phyloP scores from a whole-genome alignment of 2,329 filamentous ascomycete species.

The Penicillium fuscoglaucum region DNA sequence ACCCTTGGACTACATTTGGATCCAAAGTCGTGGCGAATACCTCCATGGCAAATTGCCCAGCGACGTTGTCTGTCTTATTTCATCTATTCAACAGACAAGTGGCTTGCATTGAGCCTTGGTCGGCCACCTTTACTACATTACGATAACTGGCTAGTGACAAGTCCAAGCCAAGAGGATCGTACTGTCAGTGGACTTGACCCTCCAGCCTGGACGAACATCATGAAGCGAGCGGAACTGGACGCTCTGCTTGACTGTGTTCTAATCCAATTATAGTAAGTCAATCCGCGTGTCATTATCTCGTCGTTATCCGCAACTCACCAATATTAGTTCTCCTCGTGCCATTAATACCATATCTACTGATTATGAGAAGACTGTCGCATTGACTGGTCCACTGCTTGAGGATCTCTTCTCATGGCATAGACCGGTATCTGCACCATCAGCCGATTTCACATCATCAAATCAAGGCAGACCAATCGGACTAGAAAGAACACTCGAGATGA shows the following conservation, averaged over 20 bases:
- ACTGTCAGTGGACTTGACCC: not conserved
- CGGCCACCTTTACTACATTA: conserved; percentile 2
- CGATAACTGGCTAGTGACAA: conserved; percentile 7
- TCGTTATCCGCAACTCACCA: not conserved
- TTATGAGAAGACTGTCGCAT: not conserved
- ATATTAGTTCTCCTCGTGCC: not conserved
- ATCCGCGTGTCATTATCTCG: not conserved
- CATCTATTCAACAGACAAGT: conserved; percentile 7
- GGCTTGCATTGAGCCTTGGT: conserved; percentile 7
- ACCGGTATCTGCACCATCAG: not conserved
- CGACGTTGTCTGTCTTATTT: conserved; percentile 2
- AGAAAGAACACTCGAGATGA: not conserved
- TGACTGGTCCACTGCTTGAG: not conserved
- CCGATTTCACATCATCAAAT: not conserved
- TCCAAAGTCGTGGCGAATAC: conserved; percentile 5
- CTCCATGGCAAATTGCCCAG: conserved; percentile 1
- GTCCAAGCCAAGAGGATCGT: not conserved
- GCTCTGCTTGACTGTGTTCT: not conserved
- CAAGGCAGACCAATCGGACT: not conserved
- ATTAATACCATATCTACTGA: not conserved
- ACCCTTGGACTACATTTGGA: conserved; percentile 5
- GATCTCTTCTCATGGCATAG: conserved; percentile 1
- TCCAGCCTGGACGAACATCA: not conserved
- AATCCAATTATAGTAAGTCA: conserved; percentile 3
- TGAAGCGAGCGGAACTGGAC: conserved; percentile 5